Conservation (phyloP, 2,329 filamentous ascomycete genomes). For the Alternaria gansuensis region DNA sequence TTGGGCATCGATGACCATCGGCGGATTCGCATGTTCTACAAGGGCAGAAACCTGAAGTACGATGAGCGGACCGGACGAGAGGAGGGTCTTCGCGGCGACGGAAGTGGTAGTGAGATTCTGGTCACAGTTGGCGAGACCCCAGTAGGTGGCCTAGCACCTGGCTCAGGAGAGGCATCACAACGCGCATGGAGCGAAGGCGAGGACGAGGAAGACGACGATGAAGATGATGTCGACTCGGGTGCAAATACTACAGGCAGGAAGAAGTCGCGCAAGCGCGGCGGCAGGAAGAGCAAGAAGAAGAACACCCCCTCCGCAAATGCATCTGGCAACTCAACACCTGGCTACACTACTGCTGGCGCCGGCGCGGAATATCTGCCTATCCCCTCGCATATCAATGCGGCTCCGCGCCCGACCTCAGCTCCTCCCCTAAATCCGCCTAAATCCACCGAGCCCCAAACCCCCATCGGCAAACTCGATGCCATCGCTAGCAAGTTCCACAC, state of each 20-base stretch:
- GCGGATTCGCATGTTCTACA: constrained; percentile 75
- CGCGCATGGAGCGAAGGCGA: constrained; percentile 46
- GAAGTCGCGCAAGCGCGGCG: constrained; percentile 46
- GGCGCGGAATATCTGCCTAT: constrained; percentile 53
- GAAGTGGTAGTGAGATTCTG: constrained; percentile 67
- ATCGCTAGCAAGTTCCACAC: constrained; percentile 71
- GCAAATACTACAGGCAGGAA: constrained; percentile 45
- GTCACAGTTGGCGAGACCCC: constrained; percentile 64
- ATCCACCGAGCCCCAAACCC: constrained; percentile 44
- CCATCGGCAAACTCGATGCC: constrained; percentile 69
- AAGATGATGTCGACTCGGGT: constrained; percentile 41
- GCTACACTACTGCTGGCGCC: constrained; percentile 44
- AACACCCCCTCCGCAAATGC: constrained; percentile 54
- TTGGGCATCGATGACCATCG: constrained; percentile 67
- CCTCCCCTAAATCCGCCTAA: constrained; percentile 42
- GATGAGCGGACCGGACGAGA: constrained; percentile 65
- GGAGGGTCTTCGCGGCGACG: constrained; percentile 67
- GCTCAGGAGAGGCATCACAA: constrained; percentile 46
- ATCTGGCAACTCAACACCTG: constrained; percentile 54
- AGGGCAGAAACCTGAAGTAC: constrained; percentile 75
- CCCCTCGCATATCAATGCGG: constrained; percentile 46
- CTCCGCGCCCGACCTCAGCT: constrained; percentile 47
- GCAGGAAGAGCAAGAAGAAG: constrained; percentile 59
- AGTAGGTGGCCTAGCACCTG: constrained; percentile 53
- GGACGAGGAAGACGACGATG: constrained; percentile 54